Percentiles rank a stretch among this genome's conserved stretches.
Conservation (phyloP, 352 stramenopile species). For the Phytopythium vexans region DNA sequence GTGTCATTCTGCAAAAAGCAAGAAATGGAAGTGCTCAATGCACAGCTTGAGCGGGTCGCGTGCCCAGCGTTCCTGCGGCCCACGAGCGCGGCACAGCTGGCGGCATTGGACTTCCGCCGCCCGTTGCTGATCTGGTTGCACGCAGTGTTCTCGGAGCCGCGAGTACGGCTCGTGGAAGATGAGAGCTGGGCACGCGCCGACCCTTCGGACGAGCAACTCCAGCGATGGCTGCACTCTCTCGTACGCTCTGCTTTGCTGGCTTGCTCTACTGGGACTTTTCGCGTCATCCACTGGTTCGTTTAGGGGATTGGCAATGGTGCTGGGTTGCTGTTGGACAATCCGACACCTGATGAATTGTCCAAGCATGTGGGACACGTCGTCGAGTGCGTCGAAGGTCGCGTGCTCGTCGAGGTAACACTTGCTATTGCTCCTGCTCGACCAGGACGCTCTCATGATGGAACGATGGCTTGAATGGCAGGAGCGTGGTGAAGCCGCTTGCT, state of each 20-base stretch:
- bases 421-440: too few species aligned
- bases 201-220: constrained; percentile 22
- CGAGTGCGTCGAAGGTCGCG: constrained; percentile 43
- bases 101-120: constrained; percentile 11
- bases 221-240: constrained; percentile 28
- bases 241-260: constrained; percentile 1
- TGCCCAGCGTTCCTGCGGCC: constrained; percentile 34
- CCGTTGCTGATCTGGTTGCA: constrained; percentile 46
- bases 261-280: neutral
- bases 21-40: neutral
- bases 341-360: constrained; percentile 19
- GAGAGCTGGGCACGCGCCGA: constrained; percentile 30
- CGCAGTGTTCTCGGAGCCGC: constrained; percentile 28
- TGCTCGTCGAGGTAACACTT: constrained; percentile 35
- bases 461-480: constrained; percentile 10
- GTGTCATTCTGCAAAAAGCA: neutral
- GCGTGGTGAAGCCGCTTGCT: constrained; percentile 13
- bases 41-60: constrained; percentile 19
- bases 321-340: constrained; percentile 21
- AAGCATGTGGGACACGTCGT: constrained; percentile 17
- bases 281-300: neutral
- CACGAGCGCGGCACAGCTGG: neutral
- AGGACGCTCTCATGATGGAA: too few species aligned
- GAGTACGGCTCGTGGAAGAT: constrained; percentile 18
- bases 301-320: constrained; percentile 25